A percentile compares a stretch with the other conserved stretches of the same genome.
phyloP scores from a whole-genome alignment of 2,329 filamentous ascomycete genomes.

The Coleophoma crateriformis region DNA sequence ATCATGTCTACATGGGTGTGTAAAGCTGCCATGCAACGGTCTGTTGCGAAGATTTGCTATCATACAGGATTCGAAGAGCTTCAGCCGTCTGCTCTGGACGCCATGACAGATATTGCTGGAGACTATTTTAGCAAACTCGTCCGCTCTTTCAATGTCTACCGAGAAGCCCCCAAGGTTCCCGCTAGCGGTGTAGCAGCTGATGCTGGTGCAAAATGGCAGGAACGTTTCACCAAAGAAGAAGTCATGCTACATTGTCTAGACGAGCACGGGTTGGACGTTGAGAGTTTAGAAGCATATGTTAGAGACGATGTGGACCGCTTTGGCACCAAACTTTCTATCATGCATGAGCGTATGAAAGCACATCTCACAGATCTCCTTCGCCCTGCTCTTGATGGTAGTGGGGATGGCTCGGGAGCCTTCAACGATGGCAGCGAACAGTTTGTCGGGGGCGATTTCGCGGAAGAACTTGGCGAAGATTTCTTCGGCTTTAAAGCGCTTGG shows the following conservation, averaged over 20 bases:
- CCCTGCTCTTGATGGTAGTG: slow-evolving; percentile 77
- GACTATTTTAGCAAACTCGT: slow-evolving; percentile 87
- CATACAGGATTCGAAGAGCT: slow-evolving; percentile 96
- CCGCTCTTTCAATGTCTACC: slow-evolving; percentile 74
- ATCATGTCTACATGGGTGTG: slow-evolving; percentile 81
- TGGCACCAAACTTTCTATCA: slow-evolving; percentile 68
- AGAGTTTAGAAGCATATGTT: slow-evolving; percentile 77
- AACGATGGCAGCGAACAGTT: slow-evolving; percentile 97
- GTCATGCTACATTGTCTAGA: slow-evolving; percentile 79
- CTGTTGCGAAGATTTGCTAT: slow-evolving; percentile 91
- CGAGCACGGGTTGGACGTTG: slow-evolving; percentile 78
- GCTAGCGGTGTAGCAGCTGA: slow-evolving; percentile 34
- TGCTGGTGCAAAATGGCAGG: slow-evolving; percentile 41
- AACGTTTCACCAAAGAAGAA: slow-evolving; percentile 77
- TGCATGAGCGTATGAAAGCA: slow-evolving; percentile 92
- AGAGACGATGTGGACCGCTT: slow-evolving; percentile 91
- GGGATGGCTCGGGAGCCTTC: slow-evolving; percentile 85
- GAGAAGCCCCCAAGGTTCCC: slow-evolving; percentile 73
- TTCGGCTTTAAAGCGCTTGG: slow-evolving; percentile 97
- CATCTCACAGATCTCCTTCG: slow-evolving; percentile 91
- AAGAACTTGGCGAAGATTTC: slow-evolving; percentile 97
- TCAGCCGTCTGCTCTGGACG: slow-evolving; percentile 88
- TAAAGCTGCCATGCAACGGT: slow-evolving; percentile 79
- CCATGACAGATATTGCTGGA: slow-evolving; percentile 80
- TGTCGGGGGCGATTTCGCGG: slow-evolving; percentile 91